phyloP scores from a whole-genome alignment of 192 early-diverging fungal genomes.

The Coemansia sp. region DNA sequence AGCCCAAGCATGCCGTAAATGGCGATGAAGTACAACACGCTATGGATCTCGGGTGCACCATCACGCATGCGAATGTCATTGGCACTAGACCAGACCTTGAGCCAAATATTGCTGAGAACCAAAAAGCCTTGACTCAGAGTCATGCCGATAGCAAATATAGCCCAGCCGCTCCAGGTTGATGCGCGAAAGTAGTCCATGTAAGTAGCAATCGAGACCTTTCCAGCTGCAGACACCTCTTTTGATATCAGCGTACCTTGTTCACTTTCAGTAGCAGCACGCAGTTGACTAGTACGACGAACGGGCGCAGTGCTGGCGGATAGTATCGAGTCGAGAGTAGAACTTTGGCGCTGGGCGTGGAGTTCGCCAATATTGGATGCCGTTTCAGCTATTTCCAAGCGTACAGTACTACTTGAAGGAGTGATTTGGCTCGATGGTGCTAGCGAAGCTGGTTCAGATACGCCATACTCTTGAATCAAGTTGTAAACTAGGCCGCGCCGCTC shows the following conservation, averaged over 20 bases:
- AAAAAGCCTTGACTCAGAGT: conserved; percentile 54
- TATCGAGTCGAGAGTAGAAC: conserved; percentile 46
- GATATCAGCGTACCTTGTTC: conserved; percentile 57
- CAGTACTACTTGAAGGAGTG: neutral
- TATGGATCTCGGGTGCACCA: conserved; percentile 2
- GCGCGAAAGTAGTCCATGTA: conserved; percentile 79
- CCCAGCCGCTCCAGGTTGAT: conserved; percentile 60
- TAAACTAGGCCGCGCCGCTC: conserved; percentile 58
- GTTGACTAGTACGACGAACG: conserved; percentile 14
- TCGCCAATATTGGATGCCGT: neutral
- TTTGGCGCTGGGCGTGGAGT: conserved; percentile 13
- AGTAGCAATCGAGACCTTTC: conserved; percentile 68
- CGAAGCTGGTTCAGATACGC: conserved; percentile 27
- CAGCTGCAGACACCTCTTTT: conserved; percentile 76
- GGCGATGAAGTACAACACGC: conserved; percentile 62
- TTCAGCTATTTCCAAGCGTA: neutral
- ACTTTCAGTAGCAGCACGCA: conserved; percentile 2
- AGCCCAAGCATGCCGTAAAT: conserved; percentile 79
- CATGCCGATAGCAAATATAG: conserved; percentile 60
- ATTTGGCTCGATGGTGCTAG: neutral
- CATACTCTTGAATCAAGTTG: conserved; percentile 73
- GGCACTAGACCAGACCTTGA: conserved; percentile 67
- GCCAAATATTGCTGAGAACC: conserved; percentile 63
- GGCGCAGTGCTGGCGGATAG: conserved; percentile 57
- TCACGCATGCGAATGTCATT: conserved; percentile 51